Percentiles rank a stretch among this genome's conserved stretches.
Conservation (phyloP, 345 rosid genomes). For the Eucalyptus guilfoylei region DNA sequence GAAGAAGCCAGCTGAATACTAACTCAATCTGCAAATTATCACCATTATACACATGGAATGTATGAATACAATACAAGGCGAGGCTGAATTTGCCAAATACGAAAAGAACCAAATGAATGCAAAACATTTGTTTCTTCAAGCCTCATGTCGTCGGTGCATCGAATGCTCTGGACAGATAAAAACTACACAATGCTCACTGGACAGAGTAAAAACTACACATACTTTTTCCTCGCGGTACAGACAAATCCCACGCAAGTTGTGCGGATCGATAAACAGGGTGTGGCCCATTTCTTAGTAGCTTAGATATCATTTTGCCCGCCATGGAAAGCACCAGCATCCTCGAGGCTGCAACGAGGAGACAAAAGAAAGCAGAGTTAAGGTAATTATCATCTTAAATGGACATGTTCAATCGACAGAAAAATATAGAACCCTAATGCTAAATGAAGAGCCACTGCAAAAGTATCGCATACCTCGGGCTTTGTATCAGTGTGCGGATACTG, state of each 20-base stretch:
- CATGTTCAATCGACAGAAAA: not conserved
- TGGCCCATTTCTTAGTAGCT: not conserved
- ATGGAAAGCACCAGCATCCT: constrained; percentile 1
- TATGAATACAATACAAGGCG: not conserved
- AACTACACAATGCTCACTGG: not conserved
- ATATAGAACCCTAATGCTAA: not conserved
- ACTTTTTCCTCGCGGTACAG: not conserved
- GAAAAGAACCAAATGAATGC: not conserved
- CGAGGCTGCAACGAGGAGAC: not conserved
- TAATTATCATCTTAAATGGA: not conserved
- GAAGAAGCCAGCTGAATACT: not conserved
- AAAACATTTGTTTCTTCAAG: not conserved
- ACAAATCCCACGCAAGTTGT: not conserved
- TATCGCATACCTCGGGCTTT: not conserved
- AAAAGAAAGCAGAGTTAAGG: not conserved
- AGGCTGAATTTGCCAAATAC: not conserved
- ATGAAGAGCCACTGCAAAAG: not conserved
- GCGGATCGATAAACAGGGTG: not conserved
- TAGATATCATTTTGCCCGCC: not conserved
- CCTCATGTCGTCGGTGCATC: not conserved
- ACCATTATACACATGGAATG: not conserved
- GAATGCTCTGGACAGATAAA: not conserved
- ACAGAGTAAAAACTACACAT: not conserved
- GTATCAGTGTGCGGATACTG: not conserved
- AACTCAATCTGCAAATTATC: not conserved